These are phyloP conservation scores for Talaromyces borbonicus DNA, from an alignment of 495 filamentous ascomycete species.

Conservation along the genomic window DNA sequence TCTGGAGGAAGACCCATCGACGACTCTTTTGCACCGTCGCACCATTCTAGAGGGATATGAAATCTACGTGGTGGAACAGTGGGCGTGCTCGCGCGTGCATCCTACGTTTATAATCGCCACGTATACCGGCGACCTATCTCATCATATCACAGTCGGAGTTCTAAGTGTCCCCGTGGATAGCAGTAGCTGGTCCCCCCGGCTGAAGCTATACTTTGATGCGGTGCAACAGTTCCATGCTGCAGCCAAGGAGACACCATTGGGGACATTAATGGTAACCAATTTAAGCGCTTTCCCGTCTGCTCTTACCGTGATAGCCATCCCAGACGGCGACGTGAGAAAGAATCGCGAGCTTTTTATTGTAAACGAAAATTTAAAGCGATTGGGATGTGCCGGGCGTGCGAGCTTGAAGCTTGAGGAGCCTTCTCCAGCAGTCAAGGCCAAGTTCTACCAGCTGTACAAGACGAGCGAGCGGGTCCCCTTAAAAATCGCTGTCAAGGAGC, in stretches of 20 bases:
- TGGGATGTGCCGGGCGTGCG: slow-evolving; percentile 85
- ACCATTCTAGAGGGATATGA: slow-evolving; percentile 73
- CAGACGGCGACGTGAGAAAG: slow-evolving; percentile 72
- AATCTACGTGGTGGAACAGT: slow-evolving; percentile 93
- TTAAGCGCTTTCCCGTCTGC: slow-evolving; percentile 81
- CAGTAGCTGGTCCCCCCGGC: slow-evolving; percentile 62
- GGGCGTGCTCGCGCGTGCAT: slow-evolving; percentile 84
- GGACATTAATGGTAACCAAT: slow-evolving; percentile 88
- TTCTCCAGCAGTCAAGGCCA: slow-evolving; percentile 70
- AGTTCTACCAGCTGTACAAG: slow-evolving; percentile 84
- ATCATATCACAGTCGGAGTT: slow-evolving; percentile 69
- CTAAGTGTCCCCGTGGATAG: slow-evolving; percentile 78
- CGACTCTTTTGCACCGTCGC: slow-evolving; percentile 62
- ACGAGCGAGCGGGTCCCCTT: slow-evolving; percentile 72
- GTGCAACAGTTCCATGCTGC: slow-evolving; percentile 76
- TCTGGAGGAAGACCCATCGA: slow-evolving; percentile 76
- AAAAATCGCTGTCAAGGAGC: slow-evolving; percentile 67
- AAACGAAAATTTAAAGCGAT: slow-evolving; percentile 85
- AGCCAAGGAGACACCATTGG: slow-evolving; percentile 68
- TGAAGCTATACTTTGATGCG: slow-evolving; percentile 78
- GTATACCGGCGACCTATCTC: slow-evolving; percentile 79
- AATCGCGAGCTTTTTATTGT: slow-evolving; percentile 84
- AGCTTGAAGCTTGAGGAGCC: slow-evolving; percentile 71
- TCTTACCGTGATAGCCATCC: slow-evolving; percentile 78
- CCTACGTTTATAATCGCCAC: slow-evolving; percentile 89